Evolutionary conservation across 495 filamentous ascomycete genomes (phyloP), one percentile per base, ranked within the genome.

Genomic region (Xylaria grammica): DNA sequence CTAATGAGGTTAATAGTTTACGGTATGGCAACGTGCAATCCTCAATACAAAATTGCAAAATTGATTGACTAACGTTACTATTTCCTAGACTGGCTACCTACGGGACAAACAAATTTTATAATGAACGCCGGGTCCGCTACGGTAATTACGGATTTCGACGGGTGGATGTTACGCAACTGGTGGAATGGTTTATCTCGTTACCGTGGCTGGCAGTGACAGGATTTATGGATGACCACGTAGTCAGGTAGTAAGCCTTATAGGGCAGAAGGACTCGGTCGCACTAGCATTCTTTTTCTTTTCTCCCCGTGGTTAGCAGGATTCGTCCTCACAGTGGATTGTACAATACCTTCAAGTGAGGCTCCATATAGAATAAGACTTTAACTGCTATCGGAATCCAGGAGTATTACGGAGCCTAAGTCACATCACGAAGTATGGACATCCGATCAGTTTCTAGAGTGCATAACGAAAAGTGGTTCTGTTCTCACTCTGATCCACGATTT

Each of bases 101-200:
- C 60, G 1, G 65, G 60, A 27, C 40, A 62, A 15, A 54, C 65
- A 4, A 63, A 64, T 46, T 67, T 67, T 22, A 63, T 67, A 34
- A 67, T 67, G 65, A 22, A 40, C 15, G 60, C 60, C 19, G 65
- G 65, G 19, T 36, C 59, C 15, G 56, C 65, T 13, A 20, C 42
- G 15, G 52, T 54, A 1, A 45, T 67, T 17, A 67, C 65, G 19
- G 65, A 67, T 53, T 67, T 67, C 36, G 65, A 67, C 24, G 52
- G 59, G 29, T 67, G 65, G 65, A 67, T 67, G 65, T 30, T 67
- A 38, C 29, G 65, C 20, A 53, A 67, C 22, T 67, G 60, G 60
- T 67, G 65, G 65, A 29, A 42, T 20, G 36, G 46, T 11, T 24
- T 49, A 13, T 26, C 22, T 24, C 46, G 46, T 24, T 9, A 49